phyloP scores from a whole-genome alignment of 2,329 filamentous ascomycete genomes.

The Coniella vitis region DNA sequence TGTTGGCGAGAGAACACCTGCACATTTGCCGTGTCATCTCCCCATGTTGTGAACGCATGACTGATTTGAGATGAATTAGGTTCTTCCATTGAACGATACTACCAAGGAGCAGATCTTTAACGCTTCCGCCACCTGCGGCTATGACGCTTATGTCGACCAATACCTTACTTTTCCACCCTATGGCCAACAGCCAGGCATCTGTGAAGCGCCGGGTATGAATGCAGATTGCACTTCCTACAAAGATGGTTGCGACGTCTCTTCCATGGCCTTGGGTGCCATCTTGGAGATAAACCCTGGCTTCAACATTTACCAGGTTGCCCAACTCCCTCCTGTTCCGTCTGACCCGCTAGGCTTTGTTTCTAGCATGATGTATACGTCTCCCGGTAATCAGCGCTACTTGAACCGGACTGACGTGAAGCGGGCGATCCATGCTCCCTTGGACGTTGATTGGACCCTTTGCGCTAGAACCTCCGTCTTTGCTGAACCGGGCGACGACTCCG shows the following conservation, averaged over 20 bases:
- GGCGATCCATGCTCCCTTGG: constrained; percentile 20
- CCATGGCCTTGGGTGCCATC: constrained; percentile 44
- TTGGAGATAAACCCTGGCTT: constrained; percentile 63
- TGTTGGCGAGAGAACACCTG: neutral
- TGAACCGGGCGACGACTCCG: constrained; percentile 24
- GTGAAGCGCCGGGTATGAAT: constrained; percentile 31
- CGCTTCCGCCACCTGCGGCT: constrained; percentile 50
- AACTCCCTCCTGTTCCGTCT: constrained; percentile 32
- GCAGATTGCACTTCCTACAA: constrained; percentile 27
- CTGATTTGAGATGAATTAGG: constrained; percentile 16
- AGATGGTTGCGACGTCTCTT: constrained; percentile 48
- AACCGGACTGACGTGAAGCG: constrained; percentile 47
- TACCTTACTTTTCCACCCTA: constrained; percentile 60
- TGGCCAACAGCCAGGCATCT: constrained; percentile 44
- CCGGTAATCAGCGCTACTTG: constrained; percentile 55
- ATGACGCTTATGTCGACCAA: constrained; percentile 46
- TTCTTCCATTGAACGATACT: constrained; percentile 54
- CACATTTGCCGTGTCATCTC: neutral
- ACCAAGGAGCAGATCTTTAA: constrained; percentile 42
- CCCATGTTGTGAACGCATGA: neutral
- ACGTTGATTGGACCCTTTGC: constrained; percentile 49
- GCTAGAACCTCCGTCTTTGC: constrained; percentile 37
- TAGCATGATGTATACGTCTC: constrained; percentile 51
- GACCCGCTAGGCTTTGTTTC: constrained; percentile 40
- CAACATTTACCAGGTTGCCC: constrained; percentile 53